Conservation (phyloP, 139 green algal genomes). For the Chlorella sp. region DNA sequence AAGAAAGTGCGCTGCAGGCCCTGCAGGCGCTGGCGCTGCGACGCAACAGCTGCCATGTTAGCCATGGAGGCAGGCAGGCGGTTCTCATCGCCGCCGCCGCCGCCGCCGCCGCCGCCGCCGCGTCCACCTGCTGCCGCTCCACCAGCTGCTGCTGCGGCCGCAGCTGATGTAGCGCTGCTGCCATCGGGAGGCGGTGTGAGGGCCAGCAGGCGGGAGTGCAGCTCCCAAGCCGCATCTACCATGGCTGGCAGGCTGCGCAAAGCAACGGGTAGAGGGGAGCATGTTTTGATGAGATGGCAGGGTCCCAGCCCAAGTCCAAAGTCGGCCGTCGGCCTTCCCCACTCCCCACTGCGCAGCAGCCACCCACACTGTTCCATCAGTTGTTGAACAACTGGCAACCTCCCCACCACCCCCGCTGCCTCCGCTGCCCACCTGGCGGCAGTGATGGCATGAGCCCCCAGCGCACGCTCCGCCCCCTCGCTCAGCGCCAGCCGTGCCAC, state of each 20-base stretch:
- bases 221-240: conserved; percentile 47
- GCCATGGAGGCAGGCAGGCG: conserved; percentile 2
- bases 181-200: conserved; percentile 25
- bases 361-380: no score
- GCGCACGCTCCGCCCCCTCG: conserved; percentile 31
- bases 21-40: conserved; percentile 48
- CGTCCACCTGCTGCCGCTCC: not conserved
- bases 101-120: conserved; percentile 8
- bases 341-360: no score
- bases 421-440: conserved; percentile 41
- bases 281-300: not conserved
- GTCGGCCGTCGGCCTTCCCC: no score
- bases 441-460: conserved; percentile 30
- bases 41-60: conserved; percentile 37
- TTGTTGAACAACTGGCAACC: no score
- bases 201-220: conserved; percentile 37
- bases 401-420: no score
- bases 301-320: no score
- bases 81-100: conserved; percentile 7
- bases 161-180: not conserved
- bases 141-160: no score
- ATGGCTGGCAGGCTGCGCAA: conserved; percentile 25
- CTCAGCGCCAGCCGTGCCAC: conserved; percentile 48
- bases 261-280: not conserved
- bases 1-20: conserved; percentile 27